Evolutionary conservation across 139 green algal genomes (phyloP), one percentile per base, ranked within the genome.

Genomic region (Asterochloris erici): DNA sequence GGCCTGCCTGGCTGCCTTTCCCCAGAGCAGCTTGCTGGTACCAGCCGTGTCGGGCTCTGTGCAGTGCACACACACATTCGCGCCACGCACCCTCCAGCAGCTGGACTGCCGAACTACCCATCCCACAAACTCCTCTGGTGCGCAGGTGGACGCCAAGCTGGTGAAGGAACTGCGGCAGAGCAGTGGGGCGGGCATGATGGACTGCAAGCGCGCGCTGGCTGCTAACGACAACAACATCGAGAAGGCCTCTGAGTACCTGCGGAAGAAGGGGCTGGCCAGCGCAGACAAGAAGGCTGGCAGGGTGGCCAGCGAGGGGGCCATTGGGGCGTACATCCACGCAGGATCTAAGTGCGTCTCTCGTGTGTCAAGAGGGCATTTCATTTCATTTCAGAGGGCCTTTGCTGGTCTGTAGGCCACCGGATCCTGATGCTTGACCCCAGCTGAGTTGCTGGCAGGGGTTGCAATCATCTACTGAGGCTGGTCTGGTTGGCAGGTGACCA

Each of bases 221-320:
- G 91, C 97, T 87, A 91, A 83, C 85, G 83, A 85, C 76, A 91
- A 92, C 27, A 91, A 99, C 87, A 68, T 98, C 24, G 93, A 98
- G 70, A 79, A 83, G 21, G 94, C 95, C 24, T 77, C 64, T 21
- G 94, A 94, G 63, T 92, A 85, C 79, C 85, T 97, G 81, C 87
- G 94, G 87, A 97, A 94, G 90, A 98, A 95, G 93, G 97, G 97
- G 38, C 90, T 99, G 24, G 96, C 96, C 23, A 92, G 86, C 6
- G 97, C 97, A 0, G 96, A 98, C 90, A 99, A 99, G 94, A 99
- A 99, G 92, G 89, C 94, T 1, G 89, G 92, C 82, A 89, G 95
- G 64, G 82, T 94, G 60, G 95, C 95, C 14, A 85, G 94, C 14
- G 95, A 98, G 85, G 95, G 95, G 74, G 87, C 87, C 14, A 83